Percentiles rank a stretch among this genome's conserved stretches.
Evolutionary conservation across 345 rosid species (phyloP).

Genomic region (Cardamine resedifolia): DNA sequence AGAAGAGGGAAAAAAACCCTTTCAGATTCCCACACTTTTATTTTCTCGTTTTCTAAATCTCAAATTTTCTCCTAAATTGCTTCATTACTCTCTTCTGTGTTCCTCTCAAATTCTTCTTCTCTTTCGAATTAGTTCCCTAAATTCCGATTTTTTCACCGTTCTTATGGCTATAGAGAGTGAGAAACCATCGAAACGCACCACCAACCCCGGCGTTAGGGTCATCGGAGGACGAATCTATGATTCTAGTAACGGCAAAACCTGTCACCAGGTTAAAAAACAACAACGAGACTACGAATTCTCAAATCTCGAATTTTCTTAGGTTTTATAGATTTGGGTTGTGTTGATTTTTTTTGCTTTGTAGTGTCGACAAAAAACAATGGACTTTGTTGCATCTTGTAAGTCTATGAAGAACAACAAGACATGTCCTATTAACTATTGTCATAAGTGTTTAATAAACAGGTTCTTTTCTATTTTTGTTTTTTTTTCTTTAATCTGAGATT

Average conservation of each 20-base stretch:
- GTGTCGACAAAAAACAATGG: slow-evolving; percentile 50
- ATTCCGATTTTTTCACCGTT: not conserved
- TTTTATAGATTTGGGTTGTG: not conserved
- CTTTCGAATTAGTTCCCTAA: not conserved
- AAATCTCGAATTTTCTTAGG: not conserved
- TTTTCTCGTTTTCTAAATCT: no score
- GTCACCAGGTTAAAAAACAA: slow-evolving; percentile 57
- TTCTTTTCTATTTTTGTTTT: not conserved
- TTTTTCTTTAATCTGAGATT: not conserved
- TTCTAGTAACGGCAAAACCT: slow-evolving; percentile 62
- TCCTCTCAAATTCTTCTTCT: not conserved
- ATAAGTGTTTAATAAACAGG: slow-evolving; percentile 45
- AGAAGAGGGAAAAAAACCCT: not conserved
- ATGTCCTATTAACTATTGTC: slow-evolving; percentile 34
- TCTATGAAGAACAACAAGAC: slow-evolving; percentile 18
- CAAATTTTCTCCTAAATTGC: no score
- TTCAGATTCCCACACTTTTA: not conserved
- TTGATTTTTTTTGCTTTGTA: slow-evolving; percentile 11
- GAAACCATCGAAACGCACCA: not conserved
- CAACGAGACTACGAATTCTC: not conserved
- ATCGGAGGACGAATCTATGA: slow-evolving; percentile 52
- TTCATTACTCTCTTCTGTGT: not conserved
- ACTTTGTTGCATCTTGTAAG: slow-evolving; percentile 40
- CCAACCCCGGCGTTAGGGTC: slow-evolving; percentile 39
- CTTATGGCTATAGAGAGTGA: not conserved